Percentiles rank a stretch among this genome's conserved stretches.
Conservation (phyloP, 805 yeast genomes). For the Candida yuanshanica region DNA sequence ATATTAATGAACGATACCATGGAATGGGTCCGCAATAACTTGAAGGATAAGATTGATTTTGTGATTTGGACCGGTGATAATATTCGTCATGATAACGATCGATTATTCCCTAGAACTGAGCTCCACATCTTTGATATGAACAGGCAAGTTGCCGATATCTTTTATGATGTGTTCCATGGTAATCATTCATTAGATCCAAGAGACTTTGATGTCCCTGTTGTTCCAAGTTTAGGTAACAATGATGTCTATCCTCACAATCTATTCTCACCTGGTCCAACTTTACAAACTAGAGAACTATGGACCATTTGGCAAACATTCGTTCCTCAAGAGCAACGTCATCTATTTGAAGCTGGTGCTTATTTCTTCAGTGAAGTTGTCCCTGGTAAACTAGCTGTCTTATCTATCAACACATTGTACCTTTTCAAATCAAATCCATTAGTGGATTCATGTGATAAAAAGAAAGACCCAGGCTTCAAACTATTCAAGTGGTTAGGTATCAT, state of each 20-base stretch:
- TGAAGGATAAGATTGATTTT: conserved; percentile 75
- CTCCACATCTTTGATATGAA: conserved; percentile 65
- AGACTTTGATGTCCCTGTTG: conserved; percentile 40
- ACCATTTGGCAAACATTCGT: conserved; percentile 68
- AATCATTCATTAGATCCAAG: conserved; percentile 32
- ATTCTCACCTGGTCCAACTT: conserved; percentile 83
- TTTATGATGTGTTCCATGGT: conserved; percentile 47
- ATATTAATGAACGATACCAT: conserved; percentile 55
- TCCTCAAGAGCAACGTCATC: conserved; percentile 72
- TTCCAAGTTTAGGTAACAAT: conserved; percentile 80
- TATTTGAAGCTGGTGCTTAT: conserved; percentile 70
- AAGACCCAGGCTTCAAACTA: conserved; percentile 75
- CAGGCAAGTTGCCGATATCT: conserved; percentile 44
- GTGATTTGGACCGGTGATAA: conserved; percentile 92
- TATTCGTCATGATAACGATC: conserved; percentile 77
- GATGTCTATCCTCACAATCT: conserved; percentile 88
- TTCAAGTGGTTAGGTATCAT: conserved; percentile 75
- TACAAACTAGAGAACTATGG: conserved; percentile 74
- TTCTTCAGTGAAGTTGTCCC: conserved; percentile 78
- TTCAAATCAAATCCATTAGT: conserved; percentile 77
- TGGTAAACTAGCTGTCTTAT: conserved; percentile 66
- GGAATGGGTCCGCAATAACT: conserved; percentile 56
- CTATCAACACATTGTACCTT: conserved; percentile 71
- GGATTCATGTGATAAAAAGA: conserved; percentile 66
- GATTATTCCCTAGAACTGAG: conserved; percentile 70